A percentile compares a stretch with the other conserved stretches of the same genome.
phyloP scores from a whole-genome alignment of 441 rosid species.

The Adansonia grandidieri region DNA sequence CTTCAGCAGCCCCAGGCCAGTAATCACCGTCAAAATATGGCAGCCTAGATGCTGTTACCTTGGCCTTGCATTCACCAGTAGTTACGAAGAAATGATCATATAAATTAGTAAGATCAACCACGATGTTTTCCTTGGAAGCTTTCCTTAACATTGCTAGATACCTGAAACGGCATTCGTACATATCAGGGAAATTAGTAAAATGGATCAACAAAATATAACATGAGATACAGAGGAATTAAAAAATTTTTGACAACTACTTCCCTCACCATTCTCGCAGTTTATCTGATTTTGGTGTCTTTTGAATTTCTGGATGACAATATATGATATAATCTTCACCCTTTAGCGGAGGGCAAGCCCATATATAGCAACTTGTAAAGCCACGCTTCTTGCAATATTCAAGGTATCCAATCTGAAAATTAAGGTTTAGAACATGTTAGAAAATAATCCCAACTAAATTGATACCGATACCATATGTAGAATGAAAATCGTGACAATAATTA shows the following conservation, averaged over 20 bases:
- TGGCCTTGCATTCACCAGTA: slow-evolving; percentile 87
- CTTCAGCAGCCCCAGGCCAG: slow-evolving; percentile 99
- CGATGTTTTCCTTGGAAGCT: slow-evolving; percentile 87
- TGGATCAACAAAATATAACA: background rate
- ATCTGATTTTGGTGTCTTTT: slow-evolving; percentile 99
- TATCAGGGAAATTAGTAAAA: slow-evolving; percentile 19
- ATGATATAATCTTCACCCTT: slow-evolving; percentile 99
- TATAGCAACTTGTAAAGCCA: slow-evolving; percentile 99
- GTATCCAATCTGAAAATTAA: slow-evolving; percentile 79
- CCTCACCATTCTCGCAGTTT: slow-evolving; percentile 97
- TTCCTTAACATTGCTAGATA: slow-evolving; percentile 88
- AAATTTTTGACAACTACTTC: slow-evolving; percentile 15
- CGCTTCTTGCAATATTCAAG: slow-evolving; percentile 98
- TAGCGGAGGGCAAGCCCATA: slow-evolving; percentile 99
- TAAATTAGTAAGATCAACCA: slow-evolving; percentile 86
- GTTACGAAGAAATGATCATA: slow-evolving; percentile 92
- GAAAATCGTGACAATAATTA: slow-evolving; percentile 25
- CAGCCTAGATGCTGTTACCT: slow-evolving; percentile 96
- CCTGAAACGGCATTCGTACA: slow-evolving; percentile 52
- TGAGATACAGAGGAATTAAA: background rate
- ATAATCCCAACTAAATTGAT: slow-evolving; percentile 19
- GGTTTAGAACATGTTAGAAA: slow-evolving; percentile 20
- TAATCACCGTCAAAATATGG: slow-evolving; percentile 99
- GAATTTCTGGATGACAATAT: slow-evolving; percentile 99
- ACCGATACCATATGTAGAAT: slow-evolving; percentile 14